These are phyloP conservation scores for Cyberlindnera petersonii DNA, from an alignment of 805 yeast species.

Conservation along the genomic window DNA sequence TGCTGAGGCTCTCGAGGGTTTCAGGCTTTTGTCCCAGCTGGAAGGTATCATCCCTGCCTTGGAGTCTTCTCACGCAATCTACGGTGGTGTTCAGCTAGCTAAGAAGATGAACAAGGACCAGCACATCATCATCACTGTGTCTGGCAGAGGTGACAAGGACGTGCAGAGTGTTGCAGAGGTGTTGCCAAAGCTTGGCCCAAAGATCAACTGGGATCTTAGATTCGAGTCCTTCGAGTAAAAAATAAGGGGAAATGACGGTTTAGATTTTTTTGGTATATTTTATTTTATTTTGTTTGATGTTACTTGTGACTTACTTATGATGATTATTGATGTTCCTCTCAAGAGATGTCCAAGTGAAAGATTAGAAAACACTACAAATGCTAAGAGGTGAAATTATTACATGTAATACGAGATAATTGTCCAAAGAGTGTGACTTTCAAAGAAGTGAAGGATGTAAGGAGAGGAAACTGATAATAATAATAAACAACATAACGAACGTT, in stretches of 20 bases:
- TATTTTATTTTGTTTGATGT: no score
- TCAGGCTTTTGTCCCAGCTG: slow-evolving; percentile 79
- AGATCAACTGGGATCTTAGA: slow-evolving; percentile 94
- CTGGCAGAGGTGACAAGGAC: slow-evolving; percentile 99
- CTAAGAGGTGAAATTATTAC: neutral
- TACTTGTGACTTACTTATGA: no score
- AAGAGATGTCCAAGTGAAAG: no score
- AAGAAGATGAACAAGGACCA: slow-evolving; percentile 75
- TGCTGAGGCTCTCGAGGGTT: slow-evolving; percentile 91
- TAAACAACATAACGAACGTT: slow-evolving; percentile 12
- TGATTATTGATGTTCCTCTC: no score
- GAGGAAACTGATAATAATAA: no score
- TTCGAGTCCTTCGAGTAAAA: slow-evolving; percentile 46
- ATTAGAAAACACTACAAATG: neutral
- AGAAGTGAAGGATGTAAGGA: neutral
- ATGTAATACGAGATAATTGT: neutral
- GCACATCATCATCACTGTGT: slow-evolving; percentile 80
- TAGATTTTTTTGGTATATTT: neutral
- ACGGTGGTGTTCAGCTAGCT: slow-evolving; percentile 86
- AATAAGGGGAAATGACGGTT: neutral
- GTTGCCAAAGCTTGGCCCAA: slow-evolving; percentile 83
- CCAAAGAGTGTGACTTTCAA: neutral
- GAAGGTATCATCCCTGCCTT: slow-evolving; percentile 99
- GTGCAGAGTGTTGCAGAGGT: slow-evolving; percentile 96
- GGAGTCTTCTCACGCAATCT: slow-evolving; percentile 95